Evolutionary conservation across 1,284 basidiomycete genomes (phyloP), one percentile per base, ranked within the genome.

Genomic region (Butyriboletus appendiculatus): DNA sequence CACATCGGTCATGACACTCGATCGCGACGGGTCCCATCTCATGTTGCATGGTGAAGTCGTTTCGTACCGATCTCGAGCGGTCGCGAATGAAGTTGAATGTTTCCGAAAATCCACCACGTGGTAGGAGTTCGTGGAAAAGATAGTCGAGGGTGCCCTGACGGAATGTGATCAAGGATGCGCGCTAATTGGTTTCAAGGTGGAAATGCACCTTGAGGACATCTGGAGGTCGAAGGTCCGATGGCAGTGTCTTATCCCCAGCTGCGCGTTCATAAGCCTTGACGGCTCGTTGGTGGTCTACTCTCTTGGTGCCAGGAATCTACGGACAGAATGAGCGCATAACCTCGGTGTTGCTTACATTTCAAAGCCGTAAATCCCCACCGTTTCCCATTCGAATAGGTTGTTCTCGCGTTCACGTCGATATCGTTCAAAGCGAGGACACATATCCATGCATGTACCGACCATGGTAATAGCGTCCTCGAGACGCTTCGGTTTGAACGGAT

Each of bases 211-310:
- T 88, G 45, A 98, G 84, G 18, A 97, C 84, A 9, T 74, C 74
- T 0, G 95, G 94, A 16, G 96, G 95, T 18, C 96, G 85, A 47
- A 99, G 77, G 68, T 99, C 96, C 1, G 94, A 95, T 2, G 96
- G 96, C 1, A 97, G 71, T 0, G 85, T 89, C 69, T 95, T 94
- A 73, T 96, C 92, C 4, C 96, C 96, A 2, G 94, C 93, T 65
- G 94, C 95, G 33, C 96, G 88, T 64, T 96, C 93, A 69, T 96
- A 99, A 64, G 91, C 92, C 68, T 97, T 97, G 52, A 98, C 96
- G 0, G 96, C 94, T 47, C 88, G 85, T 35, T 78, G 77, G 58
- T 94, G 94, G 64, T 97, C 88, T 15, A 98, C 88, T 20, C 88
- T 80, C 65, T 86, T 87, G 44, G 86, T 88, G 12, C 85, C 85